phyloP scores from a whole-genome alignment of 345 rosid species.

The Gynandropsis gynandra region DNA sequence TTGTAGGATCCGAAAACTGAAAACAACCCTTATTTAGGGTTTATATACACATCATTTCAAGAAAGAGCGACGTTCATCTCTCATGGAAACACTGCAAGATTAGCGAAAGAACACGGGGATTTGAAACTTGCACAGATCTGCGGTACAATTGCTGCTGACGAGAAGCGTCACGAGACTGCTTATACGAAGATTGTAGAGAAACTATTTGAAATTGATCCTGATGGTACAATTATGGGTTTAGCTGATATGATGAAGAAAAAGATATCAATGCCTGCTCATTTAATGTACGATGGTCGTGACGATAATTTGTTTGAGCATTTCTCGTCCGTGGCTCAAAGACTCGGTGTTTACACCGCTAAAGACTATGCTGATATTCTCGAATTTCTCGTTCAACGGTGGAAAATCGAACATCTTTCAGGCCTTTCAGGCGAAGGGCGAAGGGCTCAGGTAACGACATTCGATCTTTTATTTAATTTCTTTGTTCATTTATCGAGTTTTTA shows the following conservation, averaged over 20 bases:
- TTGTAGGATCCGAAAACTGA: constrained; percentile 63
- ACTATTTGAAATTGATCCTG: constrained; percentile 56
- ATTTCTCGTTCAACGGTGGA: constrained; percentile 61
- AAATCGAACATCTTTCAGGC: constrained; percentile 41
- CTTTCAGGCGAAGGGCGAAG: constrained; percentile 49
- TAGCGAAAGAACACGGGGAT: constrained; percentile 54
- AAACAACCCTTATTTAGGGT: constrained; percentile 67
- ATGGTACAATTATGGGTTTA: constrained; percentile 48
- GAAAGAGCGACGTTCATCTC: constrained; percentile 74
- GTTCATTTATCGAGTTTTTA: constrained; percentile 4
- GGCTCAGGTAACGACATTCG: constrained; percentile 36
- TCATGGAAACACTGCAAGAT: constrained; percentile 69
- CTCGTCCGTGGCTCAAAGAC: constrained; percentile 57
- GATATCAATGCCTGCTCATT: constrained; percentile 46
- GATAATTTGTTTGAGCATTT: constrained; percentile 58
- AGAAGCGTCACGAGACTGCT: constrained; percentile 66
- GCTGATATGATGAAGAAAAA: constrained; percentile 60
- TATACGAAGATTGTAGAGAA: constrained; percentile 65
- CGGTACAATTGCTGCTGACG: constrained; percentile 63
- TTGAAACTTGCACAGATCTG: constrained; percentile 59
- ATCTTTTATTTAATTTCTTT: constrained; percentile 7
- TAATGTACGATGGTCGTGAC: constrained; percentile 61
- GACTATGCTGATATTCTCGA: constrained; percentile 66
- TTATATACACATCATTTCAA: constrained; percentile 73
- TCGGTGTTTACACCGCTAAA: constrained; percentile 55